A percentile compares a stretch with the other conserved stretches of the same genome.
phyloP scores from a whole-genome alignment of 2,329 filamentous ascomycete genomes.

The Macrophomina phaseolina region DNA sequence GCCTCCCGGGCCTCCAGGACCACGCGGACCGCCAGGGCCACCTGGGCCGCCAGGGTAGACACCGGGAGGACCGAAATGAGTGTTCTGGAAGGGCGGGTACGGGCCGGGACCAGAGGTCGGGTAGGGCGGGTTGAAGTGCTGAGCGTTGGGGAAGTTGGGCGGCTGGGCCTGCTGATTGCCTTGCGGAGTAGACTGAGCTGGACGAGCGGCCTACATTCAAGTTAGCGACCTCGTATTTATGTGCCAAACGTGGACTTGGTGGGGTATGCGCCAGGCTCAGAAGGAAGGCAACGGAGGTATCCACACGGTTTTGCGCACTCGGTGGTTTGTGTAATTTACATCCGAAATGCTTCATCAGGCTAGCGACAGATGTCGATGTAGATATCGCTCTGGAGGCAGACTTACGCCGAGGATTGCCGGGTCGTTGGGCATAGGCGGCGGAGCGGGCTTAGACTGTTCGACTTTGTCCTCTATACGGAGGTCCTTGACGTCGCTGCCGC shows the following conservation, averaged over 20 bases:
- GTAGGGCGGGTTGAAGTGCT: slow-evolving; percentile 26
- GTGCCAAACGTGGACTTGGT: neutral
- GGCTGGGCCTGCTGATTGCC: slow-evolving; percentile 43
- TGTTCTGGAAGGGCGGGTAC: slow-evolving; percentile 53
- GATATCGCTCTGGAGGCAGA: slow-evolving; percentile 43
- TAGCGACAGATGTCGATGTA: neutral
- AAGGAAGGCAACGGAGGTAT: slow-evolving; percentile 99
- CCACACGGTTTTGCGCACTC: slow-evolving; percentile 94
- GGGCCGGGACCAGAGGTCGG: slow-evolving; percentile 43
- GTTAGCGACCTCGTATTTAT: slow-evolving; percentile 18
- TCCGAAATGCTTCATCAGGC: slow-evolving; percentile 96
- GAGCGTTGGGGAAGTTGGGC: slow-evolving; percentile 39
- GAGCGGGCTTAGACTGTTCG: slow-evolving; percentile 72
- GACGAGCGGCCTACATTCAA: slow-evolving; percentile 25
- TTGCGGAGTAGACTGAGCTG: slow-evolving; percentile 35
- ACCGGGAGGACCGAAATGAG: slow-evolving; percentile 54
- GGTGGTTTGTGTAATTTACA: slow-evolving; percentile 84
- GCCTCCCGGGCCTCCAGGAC: slow-evolving; percentile 39
- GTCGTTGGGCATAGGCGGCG: slow-evolving; percentile 84
- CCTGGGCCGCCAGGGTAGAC: slow-evolving; percentile 47
- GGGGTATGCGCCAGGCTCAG: slow-evolving; percentile 64
- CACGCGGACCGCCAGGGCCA: slow-evolving; percentile 40
- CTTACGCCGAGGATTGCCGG: slow-evolving; percentile 97
- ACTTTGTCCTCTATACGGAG: slow-evolving; percentile 88
- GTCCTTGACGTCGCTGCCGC: slow-evolving; percentile 98